Conservation (phyloP, 371 early-diverging fungal species). For the Apophysomyces variabilis region DNA sequence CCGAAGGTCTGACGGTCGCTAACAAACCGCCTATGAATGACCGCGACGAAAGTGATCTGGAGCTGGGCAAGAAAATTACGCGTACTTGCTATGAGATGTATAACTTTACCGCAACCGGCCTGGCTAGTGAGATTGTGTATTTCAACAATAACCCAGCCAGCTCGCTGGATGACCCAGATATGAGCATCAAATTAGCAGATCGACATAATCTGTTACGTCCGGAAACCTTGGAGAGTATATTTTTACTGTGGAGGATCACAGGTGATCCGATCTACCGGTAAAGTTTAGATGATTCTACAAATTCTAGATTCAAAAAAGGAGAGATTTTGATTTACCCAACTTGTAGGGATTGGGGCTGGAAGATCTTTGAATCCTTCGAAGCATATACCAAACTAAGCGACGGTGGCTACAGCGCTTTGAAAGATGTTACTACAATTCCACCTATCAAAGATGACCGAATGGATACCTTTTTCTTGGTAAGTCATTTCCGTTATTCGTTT, state of each 20-base stretch:
- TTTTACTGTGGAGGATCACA: slow-evolving; percentile 84
- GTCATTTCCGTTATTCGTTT: slow-evolving; percentile 5
- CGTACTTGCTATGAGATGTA: slow-evolving; percentile 86
- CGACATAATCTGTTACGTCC: slow-evolving; percentile 80
- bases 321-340: background rate
- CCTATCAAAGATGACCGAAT: slow-evolving; percentile 69
- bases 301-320: no score
- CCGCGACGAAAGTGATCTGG: slow-evolving; percentile 60
- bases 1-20: slow-evolving; percentile 53
- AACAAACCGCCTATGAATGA: slow-evolving; percentile 24
- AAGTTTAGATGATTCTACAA: background rate
- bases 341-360: slow-evolving; percentile 88
- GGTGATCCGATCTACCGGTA: slow-evolving; percentile 77
- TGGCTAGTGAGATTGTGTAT: slow-evolving; percentile 86
- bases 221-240: slow-evolving; percentile 90
- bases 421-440: slow-evolving; percentile 69
- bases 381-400: slow-evolving; percentile 70
- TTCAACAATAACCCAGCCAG: slow-evolving; percentile 41
- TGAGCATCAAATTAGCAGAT: slow-evolving; percentile 64
- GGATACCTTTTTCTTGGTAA: slow-evolving; percentile 77
- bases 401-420: slow-evolving; percentile 80
- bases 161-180: slow-evolving; percentile 56
- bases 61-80: slow-evolving; percentile 77
- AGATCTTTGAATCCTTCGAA: slow-evolving; percentile 85
- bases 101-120: slow-evolving; percentile 72